These are phyloP conservation scores for Aureobasidium vineae DNA, from an alignment of 2,329 filamentous ascomycete genomes.

Conservation along the genomic window DNA sequence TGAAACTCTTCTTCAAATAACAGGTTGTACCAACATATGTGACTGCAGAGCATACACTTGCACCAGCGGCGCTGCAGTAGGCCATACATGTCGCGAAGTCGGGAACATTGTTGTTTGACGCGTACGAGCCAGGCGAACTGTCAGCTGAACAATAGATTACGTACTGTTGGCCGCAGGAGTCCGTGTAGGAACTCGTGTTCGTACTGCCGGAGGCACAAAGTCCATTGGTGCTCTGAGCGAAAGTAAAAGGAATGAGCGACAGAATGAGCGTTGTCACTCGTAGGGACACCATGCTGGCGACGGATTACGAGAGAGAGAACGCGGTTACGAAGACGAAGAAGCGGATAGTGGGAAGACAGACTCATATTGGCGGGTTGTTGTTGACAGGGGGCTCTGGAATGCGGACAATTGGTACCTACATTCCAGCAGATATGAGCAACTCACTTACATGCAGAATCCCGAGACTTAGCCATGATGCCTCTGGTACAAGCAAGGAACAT, in stretches of 20 bases:
- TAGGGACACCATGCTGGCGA: constrained; percentile 23
- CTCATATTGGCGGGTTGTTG: constrained; percentile 3
- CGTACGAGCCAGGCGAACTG: constrained; percentile 21
- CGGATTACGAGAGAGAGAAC: background rate
- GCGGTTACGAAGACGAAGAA: background rate
- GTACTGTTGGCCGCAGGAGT: constrained; percentile 25
- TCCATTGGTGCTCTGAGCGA: constrained; percentile 7
- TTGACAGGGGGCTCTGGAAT: constrained; percentile 22
- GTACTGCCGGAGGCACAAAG: constrained; percentile 1
- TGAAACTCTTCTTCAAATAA: constrained; percentile 17
- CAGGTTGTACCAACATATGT: constrained; percentile 15
- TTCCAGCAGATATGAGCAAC: background rate
- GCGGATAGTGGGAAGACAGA: background rate
- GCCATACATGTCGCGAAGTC: constrained; percentile 9
- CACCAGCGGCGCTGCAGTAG: constrained; percentile 3
- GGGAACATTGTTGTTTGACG: background rate
- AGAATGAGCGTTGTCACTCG: constrained; percentile 6
- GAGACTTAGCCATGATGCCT: background rate
- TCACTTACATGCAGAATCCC: background rate
- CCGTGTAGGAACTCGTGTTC: constrained; percentile 16
- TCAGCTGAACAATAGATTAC: constrained; percentile 27
- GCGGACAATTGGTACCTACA: constrained; percentile 4
- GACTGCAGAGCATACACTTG: background rate
- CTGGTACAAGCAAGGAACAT: constrained; percentile 6
- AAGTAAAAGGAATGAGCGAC: background rate